phyloP scores from a whole-genome alignment of 306 rosid species.

The Begonia peltatifolia region DNA sequence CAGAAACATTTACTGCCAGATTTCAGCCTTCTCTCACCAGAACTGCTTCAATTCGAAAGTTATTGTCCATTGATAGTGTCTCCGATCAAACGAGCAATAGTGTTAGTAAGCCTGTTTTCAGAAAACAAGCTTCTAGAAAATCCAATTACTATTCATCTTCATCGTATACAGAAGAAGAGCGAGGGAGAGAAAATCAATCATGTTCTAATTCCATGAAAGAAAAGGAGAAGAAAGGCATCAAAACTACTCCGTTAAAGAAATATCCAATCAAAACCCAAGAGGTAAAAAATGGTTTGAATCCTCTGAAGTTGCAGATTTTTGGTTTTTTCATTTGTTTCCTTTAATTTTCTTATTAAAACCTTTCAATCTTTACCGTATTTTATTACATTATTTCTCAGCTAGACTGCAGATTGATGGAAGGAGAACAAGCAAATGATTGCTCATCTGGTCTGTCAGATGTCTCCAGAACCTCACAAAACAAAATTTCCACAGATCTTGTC shows the following conservation, averaged over 20 bases:
- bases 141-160: slow-evolving; percentile 24
- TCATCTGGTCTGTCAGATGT: slow-evolving; percentile 28
- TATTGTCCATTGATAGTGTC: slow-evolving; percentile 20
- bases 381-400: slow-evolving; percentile 22
- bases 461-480: slow-evolving; percentile 38
- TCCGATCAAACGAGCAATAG: slow-evolving; percentile 22
- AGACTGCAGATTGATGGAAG: slow-evolving; percentile 40
- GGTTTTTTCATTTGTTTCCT: background rate
- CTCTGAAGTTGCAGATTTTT: slow-evolving; percentile 40
- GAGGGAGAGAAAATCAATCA: slow-evolving; percentile 58
- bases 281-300: slow-evolving; percentile 28
- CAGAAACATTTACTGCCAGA: slow-evolving; percentile 20
- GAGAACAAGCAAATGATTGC: slow-evolving; percentile 37
- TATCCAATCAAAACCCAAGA: slow-evolving; percentile 35
- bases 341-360: background rate
- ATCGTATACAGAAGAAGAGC: slow-evolving; percentile 27
- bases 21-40: slow-evolving; percentile 61
- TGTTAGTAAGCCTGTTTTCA: slow-evolving; percentile 18
- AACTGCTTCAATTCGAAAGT: slow-evolving; percentile 55
- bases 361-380: slow-evolving; percentile 1
- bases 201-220: slow-evolving; percentile 12
- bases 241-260: slow-evolving; percentile 37
- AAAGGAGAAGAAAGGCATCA: slow-evolving; percentile 49
- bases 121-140: slow-evolving; percentile 29
- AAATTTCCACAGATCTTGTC: slow-evolving; percentile 55